phyloP scores from a whole-genome alignment of 2,329 filamentous ascomycete species.

The Uncinocarpus reesii region DNA sequence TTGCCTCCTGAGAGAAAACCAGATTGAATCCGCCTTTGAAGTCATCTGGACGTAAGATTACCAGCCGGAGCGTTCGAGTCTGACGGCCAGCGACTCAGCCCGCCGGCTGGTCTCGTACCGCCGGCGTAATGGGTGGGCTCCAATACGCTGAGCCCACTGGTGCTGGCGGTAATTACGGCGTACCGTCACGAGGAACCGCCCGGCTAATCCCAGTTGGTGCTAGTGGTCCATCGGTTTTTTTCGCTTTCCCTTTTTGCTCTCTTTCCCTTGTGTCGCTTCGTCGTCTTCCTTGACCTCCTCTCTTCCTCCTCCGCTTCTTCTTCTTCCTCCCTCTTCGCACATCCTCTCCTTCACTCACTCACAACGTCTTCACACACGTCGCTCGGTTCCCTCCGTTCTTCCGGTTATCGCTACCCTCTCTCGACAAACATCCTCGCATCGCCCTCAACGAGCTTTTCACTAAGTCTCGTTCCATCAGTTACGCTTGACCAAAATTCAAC shows the following conservation, averaged over 20 bases:
- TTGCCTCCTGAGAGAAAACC: constrained; percentile 4
- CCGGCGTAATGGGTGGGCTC: neutral
- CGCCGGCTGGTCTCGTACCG: neutral
- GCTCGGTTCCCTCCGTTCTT: neutral
- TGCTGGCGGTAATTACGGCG: neutral
- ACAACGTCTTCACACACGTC: too few species aligned
- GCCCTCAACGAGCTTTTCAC: constrained; percentile 41
- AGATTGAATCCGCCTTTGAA: neutral
- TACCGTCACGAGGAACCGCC: too few species aligned
- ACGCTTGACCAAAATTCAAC: constrained; percentile 5
- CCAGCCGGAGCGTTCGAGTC: too few species aligned
- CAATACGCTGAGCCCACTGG: neutral
- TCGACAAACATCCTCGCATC: constrained; percentile 9
- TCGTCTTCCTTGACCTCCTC: constrained; percentile 4
- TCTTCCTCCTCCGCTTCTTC: constrained; percentile 11
- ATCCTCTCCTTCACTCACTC: constrained; percentile 11
- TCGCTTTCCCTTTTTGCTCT: neutral
- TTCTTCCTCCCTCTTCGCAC: constrained; percentile 7
- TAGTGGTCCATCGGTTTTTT: too few species aligned
- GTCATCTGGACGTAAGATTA: constrained; percentile 2
- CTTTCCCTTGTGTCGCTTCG: constrained; percentile 14
- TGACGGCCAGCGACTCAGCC: constrained; percentile 1
- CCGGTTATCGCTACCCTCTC: constrained; percentile 10
- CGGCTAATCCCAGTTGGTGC: too few species aligned
- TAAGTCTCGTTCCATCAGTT: constrained; percentile 39